Conservation (phyloP, 148 eudicot species). For the Limonium bicolor region DNA sequence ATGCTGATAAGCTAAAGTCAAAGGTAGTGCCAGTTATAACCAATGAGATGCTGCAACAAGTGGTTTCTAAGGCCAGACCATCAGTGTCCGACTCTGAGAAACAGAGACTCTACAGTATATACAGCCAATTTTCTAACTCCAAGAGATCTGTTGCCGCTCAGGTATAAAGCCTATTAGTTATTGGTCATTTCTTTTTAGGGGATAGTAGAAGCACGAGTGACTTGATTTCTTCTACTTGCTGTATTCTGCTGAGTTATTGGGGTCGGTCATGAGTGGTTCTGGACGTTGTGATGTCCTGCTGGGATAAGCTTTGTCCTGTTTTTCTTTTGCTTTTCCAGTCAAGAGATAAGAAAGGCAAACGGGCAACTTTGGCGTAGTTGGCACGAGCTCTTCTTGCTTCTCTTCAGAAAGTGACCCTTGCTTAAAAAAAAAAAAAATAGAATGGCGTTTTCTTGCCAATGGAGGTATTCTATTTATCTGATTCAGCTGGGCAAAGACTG, state of each 20-base stretch:
- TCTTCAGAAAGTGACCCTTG: no score
- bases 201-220: not conserved
- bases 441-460: no score
- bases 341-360: slow-evolving; percentile 81
- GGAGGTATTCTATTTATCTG: no score
- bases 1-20: slow-evolving; percentile 23
- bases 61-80: slow-evolving; percentile 68
- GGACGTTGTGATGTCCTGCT: not conserved
- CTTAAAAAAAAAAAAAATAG: no score
- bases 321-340: slow-evolving; percentile 28
- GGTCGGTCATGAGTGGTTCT: no score
- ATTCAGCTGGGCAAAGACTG: no score
- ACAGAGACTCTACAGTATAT: slow-evolving; percentile 58
- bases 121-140: slow-evolving; percentile 72
- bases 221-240: not conserved
- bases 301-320: not conserved
- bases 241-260: not conserved
- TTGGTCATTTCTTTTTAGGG: not conserved
- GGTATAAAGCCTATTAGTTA: slow-evolving; percentile 29
- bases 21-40: slow-evolving; percentile 50
- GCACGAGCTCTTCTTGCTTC: no score
- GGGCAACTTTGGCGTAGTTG: slow-evolving; percentile 61
- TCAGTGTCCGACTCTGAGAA: slow-evolving; percentile 82
- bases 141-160: slow-evolving; percentile 66
- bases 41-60: slow-evolving; percentile 31